A percentile compares a stretch with the other conserved stretches of the same genome.
Conservation (phyloP, 257 asterid genomes). For the Ballota nigra region DNA sequence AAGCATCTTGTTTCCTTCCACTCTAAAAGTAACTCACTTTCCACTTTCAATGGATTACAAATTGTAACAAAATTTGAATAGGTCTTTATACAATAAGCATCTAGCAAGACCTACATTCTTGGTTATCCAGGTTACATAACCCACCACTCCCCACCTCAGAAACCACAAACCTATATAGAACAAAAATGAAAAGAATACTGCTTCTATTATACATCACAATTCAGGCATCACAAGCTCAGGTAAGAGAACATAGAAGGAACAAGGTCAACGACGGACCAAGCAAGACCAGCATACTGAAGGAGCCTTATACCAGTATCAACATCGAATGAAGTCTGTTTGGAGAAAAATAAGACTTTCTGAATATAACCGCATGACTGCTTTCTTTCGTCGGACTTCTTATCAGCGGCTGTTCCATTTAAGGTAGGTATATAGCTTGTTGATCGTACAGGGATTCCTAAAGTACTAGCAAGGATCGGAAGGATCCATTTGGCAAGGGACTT, state of each 20-base stretch:
- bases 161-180: neutral
- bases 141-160: neutral
- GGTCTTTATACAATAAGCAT: conserved; percentile 30
- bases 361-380: conserved; percentile 76
- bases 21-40: conserved; percentile 13
- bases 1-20: neutral
- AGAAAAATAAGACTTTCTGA: conserved; percentile 58
- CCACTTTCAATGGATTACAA: conserved; percentile 7
- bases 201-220: conserved; percentile 28
- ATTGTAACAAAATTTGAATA: conserved; percentile 28
- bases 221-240: conserved; percentile 41
- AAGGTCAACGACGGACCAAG: conserved; percentile 95
- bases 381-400: conserved; percentile 45
- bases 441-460: conserved; percentile 79
- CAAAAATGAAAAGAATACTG: neutral
- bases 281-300: conserved; percentile 90
- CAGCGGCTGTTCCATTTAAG: conserved; percentile 37
- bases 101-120: conserved; percentile 17
- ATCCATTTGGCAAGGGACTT: conserved; percentile 91
- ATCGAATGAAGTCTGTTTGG: conserved; percentile 62
- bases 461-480: conserved; percentile 78
- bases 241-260: conserved; percentile 76
- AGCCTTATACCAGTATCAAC: conserved; percentile 96
- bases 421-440: conserved; percentile 77
- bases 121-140: conserved; percentile 4